Percentiles rank a stretch among this genome's conserved stretches.
These are phyloP conservation scores for Monosporascus sp. DNA, from an alignment of 2,329 filamentous ascomycete species.

Conservation along the genomic window DNA sequence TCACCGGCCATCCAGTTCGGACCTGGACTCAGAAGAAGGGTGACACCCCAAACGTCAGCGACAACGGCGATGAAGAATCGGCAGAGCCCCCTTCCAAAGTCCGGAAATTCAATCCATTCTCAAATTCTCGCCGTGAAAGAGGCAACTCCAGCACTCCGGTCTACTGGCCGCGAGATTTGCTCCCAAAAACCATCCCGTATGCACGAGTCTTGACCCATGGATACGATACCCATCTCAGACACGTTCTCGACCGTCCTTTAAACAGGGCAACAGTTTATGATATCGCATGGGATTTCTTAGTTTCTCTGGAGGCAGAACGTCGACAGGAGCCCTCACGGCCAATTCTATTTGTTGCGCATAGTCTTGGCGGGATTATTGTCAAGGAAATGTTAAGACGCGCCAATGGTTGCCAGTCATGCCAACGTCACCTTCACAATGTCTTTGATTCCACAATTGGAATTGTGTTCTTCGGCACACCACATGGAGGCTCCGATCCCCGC, in stretches of 20 bases:
- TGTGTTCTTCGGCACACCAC: slow-evolving; percentile 29
- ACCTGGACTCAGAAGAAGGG: background rate
- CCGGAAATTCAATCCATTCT: background rate
- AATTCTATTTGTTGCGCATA: slow-evolving; percentile 25
- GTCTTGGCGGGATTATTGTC: slow-evolving; percentile 26
- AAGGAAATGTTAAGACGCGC: slow-evolving; percentile 16
- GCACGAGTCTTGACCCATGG: slow-evolving; percentile 22
- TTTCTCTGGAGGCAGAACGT: slow-evolving; percentile 24
- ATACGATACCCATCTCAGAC: slow-evolving; percentile 22
- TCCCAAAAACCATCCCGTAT: slow-evolving; percentile 8
- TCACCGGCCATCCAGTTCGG: background rate
- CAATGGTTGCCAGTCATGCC: background rate
- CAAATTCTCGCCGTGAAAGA: background rate
- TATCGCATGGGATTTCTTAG: slow-evolving; percentile 26
- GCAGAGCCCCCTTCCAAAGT: background rate
- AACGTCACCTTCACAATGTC: slow-evolving; percentile 5
- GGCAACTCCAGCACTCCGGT: background rate
- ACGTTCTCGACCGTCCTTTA: slow-evolving; percentile 11
- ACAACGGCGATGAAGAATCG: background rate
- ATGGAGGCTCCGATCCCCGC: slow-evolving; percentile 18
- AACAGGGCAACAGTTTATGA: slow-evolving; percentile 26
- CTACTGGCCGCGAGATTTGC: background rate
- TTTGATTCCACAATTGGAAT: slow-evolving; percentile 20
- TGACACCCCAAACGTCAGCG: slow-evolving; percentile 13
- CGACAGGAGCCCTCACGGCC: slow-evolving; percentile 14